Base-by-base conservation (phyloP, 345 rosid genomes). In the Psidium guajava region DNA sequence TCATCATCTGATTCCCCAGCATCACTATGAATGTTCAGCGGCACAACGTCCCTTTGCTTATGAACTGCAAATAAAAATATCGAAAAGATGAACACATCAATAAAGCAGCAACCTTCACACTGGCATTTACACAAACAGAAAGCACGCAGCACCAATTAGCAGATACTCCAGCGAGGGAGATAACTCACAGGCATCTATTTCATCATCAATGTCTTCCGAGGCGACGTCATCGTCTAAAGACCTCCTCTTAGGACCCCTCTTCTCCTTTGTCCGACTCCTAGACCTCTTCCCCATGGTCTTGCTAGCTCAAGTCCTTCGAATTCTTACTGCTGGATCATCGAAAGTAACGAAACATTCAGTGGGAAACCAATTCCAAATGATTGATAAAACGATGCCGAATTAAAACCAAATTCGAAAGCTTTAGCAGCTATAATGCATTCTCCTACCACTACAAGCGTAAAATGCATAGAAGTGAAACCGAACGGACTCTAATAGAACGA, bases 1-100 rank as follows among this genome's bases (percentile, higher is more conserved):
- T 96, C 98, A 51, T 91, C 96, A 91, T 91, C 94, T 1, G 95
- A 93, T n/a, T 87, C 94, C 85, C 86, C 93, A 83, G 82, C 89
- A 90, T 91, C 95, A 86, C 84, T 92, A 84, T 93, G 90, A 44
- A 93, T 56, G 87, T 93, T 91, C 64, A 96, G 90, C 5, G 96
- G 96, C 89, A 97, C 93, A 83, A 96, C 87, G 88, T 95, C 96
- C 84, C 98, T 91, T 88, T 95, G 94, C 86, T 94, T 97, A 87
- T 95, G 98, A 93, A 96, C 98, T 97, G 90, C 86, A 82, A 61
- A 73, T 42, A 83, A 21, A 80, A 83, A 53, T 55, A 12, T 24
- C 56, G 49, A 83, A 4, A 52, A 54, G 56, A n/a, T 28, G 2
- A 58, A 16, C 85, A 58, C 73, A 40, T 52, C 25, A 21, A 28